A percentile compares a stretch with the other conserved stretches of the same genome.
Conservation (phyloP, 305 asterid species). For the Lippia alba region DNA sequence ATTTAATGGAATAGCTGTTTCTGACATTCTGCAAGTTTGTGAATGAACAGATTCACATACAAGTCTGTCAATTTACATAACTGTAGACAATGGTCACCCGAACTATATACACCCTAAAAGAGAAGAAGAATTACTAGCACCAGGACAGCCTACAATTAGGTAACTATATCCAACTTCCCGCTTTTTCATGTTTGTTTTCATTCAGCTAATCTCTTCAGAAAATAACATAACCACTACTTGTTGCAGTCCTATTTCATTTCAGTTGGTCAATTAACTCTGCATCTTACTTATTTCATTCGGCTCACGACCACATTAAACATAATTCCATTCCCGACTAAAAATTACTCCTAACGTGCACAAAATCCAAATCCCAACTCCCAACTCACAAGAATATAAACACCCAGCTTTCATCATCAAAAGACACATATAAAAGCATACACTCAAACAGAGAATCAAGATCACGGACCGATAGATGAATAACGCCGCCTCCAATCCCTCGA, state of each 20-base stretch:
- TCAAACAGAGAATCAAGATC: slow-evolving; percentile 15
- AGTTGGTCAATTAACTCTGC: not conserved
- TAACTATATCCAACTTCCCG: not conserved
- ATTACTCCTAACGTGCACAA: slow-evolving; percentile 2
- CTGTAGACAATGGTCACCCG: not conserved
- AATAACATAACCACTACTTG: not conserved
- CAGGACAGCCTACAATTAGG: not conserved
- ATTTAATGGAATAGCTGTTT: not conserved
- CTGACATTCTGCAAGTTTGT: slow-evolving; percentile 10
- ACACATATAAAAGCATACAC: not conserved
- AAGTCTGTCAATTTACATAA: slow-evolving; percentile 13
- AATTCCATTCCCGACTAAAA: not conserved
- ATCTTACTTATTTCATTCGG: not conserved
- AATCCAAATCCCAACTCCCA: slow-evolving; percentile 4
- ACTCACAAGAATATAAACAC: not conserved
- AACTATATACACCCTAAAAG: too few species aligned
- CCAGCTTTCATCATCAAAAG: not conserved
- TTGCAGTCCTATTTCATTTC: not conserved
- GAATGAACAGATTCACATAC: not conserved
- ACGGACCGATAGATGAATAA: slow-evolving; percentile 76
- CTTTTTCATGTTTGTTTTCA: slow-evolving; percentile 1
- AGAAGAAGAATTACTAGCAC: too few species aligned
- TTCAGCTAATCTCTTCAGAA: not conserved
- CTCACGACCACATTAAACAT: not conserved
- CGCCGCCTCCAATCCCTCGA: slow-evolving; percentile 87